Evolutionary conservation across 148 eudicot species (phyloP).

Genomic region (Chenopodium suecicum): DNA sequence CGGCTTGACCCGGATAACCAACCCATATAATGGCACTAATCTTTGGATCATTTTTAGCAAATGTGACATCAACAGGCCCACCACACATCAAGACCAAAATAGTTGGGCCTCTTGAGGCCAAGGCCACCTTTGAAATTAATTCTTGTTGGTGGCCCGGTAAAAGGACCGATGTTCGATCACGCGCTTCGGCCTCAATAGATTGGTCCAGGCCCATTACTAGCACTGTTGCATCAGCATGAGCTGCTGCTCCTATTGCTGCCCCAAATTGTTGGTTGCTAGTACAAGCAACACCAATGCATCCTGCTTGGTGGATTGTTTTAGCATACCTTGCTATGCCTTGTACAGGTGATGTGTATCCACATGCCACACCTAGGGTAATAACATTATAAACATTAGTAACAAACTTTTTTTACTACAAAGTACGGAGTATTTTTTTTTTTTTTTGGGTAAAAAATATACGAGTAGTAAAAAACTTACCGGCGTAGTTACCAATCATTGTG

Average conservation of each 20-base stretch:
- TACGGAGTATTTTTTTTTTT: too few relatives aligned
- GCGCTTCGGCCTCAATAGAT: conserved; percentile 64
- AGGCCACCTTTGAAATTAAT: conserved; percentile 54
- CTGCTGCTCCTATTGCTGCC: conserved; percentile 58
- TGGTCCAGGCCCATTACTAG: conserved; percentile 79
- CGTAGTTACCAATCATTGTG: conserved; percentile 67
- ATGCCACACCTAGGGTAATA: conserved; percentile 52
- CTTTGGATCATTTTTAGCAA: conserved; percentile 47
- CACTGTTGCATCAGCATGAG: conserved; percentile 76
- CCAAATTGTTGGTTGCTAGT: conserved; percentile 44
- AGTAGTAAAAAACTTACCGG: conserved; percentile 33
- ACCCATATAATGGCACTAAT: conserved; percentile 62
- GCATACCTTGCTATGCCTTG: conserved; percentile 73
- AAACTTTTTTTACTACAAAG: background rate
- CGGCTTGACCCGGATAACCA: conserved; percentile 67
- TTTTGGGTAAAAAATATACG: too few relatives aligned
- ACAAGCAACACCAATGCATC: conserved; percentile 61
- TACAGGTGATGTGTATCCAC: conserved; percentile 66
- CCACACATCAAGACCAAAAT: conserved; percentile 79
- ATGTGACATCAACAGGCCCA: conserved; percentile 74
- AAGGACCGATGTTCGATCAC: conserved; percentile 49
- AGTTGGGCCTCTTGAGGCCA: conserved; percentile 68
- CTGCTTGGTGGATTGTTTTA: conserved; percentile 56
- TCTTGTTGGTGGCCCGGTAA: conserved; percentile 66
- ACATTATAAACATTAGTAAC: background rate